A percentile compares a stretch with the other conserved stretches of the same genome.
These are phyloP conservation scores for Podospora pseudoanserina DNA, from an alignment of 495 filamentous ascomycete species.

Conservation along the genomic window DNA sequence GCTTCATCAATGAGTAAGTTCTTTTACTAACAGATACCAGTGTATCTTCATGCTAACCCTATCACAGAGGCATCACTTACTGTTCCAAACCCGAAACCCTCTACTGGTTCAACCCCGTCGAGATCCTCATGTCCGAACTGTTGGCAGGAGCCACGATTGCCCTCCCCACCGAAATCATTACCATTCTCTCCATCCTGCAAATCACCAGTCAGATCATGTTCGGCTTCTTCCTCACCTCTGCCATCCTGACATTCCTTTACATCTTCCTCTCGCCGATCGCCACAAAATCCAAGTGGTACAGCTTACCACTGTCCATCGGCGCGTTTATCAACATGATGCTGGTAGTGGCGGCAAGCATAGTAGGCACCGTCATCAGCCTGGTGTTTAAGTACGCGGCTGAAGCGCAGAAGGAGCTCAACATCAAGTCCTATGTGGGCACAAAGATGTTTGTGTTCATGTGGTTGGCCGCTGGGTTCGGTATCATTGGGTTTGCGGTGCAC, in stretches of 20 bases:
- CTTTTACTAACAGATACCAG: not conserved
- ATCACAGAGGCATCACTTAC: conserved; percentile 58
- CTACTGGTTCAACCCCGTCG: conserved; percentile 89
- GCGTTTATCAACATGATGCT: conserved; percentile 63
- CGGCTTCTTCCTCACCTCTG: conserved; percentile 71
- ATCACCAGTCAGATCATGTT: conserved; percentile 90
- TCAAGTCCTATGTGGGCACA: conserved; percentile 62
- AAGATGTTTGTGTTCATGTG: conserved; percentile 90
- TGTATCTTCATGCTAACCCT: conserved; percentile 7
- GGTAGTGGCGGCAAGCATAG: conserved; percentile 63
- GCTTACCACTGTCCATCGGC: conserved; percentile 51
- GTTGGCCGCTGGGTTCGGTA: conserved; percentile 63
- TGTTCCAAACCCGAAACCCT: conserved; percentile 66
- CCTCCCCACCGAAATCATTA: conserved; percentile 65
- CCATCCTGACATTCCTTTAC: conserved; percentile 63
- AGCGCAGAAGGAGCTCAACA: conserved; percentile 64
- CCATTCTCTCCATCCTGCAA: conserved; percentile 68
- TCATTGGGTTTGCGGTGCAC: conserved; percentile 69
- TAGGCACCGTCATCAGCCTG: conserved; percentile 76
- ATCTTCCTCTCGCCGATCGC: conserved; percentile 41
- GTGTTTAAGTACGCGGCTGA: conserved; percentile 72
- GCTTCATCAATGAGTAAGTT: conserved; percentile 58
- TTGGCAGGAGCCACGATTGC: conserved; percentile 79
- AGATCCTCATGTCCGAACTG: conserved; percentile 72
- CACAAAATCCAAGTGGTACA: conserved; percentile 46